A percentile compares a stretch with the other conserved stretches of the same genome.
phyloP scores from a whole-genome alignment of 2,329 filamentous ascomycete species.

The Fusarium luffae region DNA sequence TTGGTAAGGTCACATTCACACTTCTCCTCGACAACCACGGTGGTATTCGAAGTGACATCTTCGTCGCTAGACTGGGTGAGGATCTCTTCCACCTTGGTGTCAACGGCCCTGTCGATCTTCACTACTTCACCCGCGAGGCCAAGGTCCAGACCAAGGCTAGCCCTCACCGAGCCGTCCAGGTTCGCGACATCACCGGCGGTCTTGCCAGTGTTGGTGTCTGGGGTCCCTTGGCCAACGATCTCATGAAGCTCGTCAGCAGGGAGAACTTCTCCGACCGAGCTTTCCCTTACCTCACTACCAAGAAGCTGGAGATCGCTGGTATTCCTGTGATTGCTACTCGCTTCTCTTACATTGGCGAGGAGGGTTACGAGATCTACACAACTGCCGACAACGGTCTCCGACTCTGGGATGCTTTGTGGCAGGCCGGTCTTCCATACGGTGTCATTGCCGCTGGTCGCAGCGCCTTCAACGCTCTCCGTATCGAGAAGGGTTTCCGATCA shows the following conservation, averaged over 20 bases:
- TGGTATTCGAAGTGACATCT: conserved; percentile 67
- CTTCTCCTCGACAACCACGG: conserved; percentile 65
- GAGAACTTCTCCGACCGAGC: conserved; percentile 60
- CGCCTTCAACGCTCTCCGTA: conserved; percentile 67
- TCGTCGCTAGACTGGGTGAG: conserved; percentile 62
- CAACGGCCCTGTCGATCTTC: conserved; percentile 65
- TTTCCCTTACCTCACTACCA: conserved; percentile 62
- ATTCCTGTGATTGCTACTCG: conserved; percentile 67
- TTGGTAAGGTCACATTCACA: conserved; percentile 65
- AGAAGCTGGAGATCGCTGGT: conserved; percentile 61
- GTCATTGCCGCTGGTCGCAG: conserved; percentile 67
- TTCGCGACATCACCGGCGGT: conserved; percentile 68
- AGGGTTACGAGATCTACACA: conserved; percentile 71
- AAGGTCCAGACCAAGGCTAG: conserved; percentile 56
- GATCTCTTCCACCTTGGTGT: conserved; percentile 66
- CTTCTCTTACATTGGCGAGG: conserved; percentile 70
- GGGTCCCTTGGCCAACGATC: conserved; percentile 66
- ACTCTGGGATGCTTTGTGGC: conserved; percentile 68
- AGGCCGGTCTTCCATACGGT: conserved; percentile 65
- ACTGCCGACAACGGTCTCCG: conserved; percentile 67
- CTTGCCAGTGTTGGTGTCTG: conserved; percentile 72
- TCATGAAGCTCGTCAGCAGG: conserved; percentile 58
- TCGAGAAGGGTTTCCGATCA: conserved; percentile 69
- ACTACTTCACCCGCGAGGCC: conserved; percentile 65
- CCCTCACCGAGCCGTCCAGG: conserved; percentile 58